phyloP scores from a whole-genome alignment of 345 rosid genomes.

The Boechera retrofracta region DNA sequence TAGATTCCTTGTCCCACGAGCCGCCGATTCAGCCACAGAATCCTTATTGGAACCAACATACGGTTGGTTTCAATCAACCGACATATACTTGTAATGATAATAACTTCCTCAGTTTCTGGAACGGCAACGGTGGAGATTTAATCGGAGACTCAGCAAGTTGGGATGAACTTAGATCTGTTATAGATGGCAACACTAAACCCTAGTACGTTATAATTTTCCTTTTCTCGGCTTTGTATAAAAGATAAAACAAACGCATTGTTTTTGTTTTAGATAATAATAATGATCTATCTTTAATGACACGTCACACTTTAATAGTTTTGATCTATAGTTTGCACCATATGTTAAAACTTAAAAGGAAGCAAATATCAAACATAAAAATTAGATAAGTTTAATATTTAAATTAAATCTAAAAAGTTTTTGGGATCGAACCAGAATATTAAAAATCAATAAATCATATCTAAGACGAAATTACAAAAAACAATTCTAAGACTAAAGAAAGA shows the following conservation, averaged over 20 bases:
- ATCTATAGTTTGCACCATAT: background rate
- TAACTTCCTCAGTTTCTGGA: conserved; percentile 45
- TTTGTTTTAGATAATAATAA: conserved; percentile 13
- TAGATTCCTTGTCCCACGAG: conserved; percentile 43
- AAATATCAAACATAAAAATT: background rate
- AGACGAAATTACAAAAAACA: background rate
- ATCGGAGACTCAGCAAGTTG: conserved; percentile 56
- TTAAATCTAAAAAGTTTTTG: no score
- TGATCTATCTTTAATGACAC: conserved; percentile 6
- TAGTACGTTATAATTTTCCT: conserved; percentile 3
- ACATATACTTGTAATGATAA: conserved; percentile 34
- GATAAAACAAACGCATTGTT: conserved; percentile 11
- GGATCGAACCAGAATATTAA: background rate
- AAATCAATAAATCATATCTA: background rate
- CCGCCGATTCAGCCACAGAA: conserved; percentile 40
- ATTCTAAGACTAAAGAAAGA: background rate
- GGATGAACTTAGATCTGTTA: conserved; percentile 76
- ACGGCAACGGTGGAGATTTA: conserved; percentile 51
- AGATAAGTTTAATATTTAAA: background rate
- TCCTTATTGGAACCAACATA: conserved; percentile 37
- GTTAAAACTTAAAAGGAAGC: background rate
- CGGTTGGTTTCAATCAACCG: conserved; percentile 26
- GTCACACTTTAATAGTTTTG: background rate
- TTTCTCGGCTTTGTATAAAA: conserved; percentile 14
- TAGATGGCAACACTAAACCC: conserved; percentile 49